These are phyloP conservation scores for Dothiorella sarmentorum DNA, from an alignment of 2,329 filamentous ascomycete species.

Conservation along the genomic window DNA sequence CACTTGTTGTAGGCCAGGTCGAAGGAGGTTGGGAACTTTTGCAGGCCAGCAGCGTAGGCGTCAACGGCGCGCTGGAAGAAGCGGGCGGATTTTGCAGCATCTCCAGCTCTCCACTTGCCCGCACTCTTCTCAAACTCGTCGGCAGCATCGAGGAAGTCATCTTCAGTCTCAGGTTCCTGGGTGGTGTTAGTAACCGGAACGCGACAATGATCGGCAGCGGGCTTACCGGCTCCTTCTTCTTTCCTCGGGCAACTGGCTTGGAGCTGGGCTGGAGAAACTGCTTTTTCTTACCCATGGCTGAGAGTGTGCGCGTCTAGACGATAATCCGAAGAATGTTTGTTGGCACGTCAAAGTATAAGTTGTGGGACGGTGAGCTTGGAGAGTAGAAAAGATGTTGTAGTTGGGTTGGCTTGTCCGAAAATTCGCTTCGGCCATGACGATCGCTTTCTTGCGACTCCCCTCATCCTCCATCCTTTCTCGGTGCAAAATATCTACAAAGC, in stretches of 20 bases:
- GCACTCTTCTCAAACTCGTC: constrained; percentile 69
- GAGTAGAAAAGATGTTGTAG: not conserved
- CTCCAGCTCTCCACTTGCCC: constrained; percentile 71
- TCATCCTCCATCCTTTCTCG: not conserved
- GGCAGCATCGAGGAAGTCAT: constrained; percentile 66
- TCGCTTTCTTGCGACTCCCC: not conserved
- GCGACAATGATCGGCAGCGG: not conserved
- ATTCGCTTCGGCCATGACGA: constrained; percentile 14
- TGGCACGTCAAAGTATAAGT: not conserved
- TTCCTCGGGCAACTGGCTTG: constrained; percentile 1
- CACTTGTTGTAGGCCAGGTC: constrained; percentile 75
- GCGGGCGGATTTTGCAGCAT: constrained; percentile 61
- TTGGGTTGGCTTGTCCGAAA: not conserved
- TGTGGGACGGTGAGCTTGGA: not conserved
- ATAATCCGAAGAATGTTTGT: not conserved
- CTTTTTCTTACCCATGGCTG: constrained; percentile 15
- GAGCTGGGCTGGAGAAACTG: constrained; percentile 5
- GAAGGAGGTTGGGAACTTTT: constrained; percentile 59
- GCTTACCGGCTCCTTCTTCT: constrained; percentile 16
- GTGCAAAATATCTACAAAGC: constrained; percentile 1
- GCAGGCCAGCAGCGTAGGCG: constrained; percentile 61
- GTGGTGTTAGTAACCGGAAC: not conserved
- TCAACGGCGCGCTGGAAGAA: constrained; percentile 64
- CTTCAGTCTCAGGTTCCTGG: constrained; percentile 57
- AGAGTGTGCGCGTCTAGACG: not conserved